These are phyloP conservation scores for Hibiscus trionum DNA, from an alignment of 345 rosid species.

Conservation along the genomic window DNA sequence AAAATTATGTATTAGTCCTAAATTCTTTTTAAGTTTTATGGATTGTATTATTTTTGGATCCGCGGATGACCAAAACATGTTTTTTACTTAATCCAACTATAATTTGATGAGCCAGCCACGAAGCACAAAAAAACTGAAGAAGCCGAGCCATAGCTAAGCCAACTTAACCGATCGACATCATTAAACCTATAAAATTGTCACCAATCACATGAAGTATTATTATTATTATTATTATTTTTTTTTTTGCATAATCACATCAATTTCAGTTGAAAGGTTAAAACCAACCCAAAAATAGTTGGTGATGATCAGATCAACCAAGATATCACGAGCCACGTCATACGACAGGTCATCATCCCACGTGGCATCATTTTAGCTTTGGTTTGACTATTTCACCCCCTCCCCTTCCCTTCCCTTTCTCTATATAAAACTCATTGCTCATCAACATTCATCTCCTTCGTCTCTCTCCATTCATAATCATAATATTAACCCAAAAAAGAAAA, in stretches of 20 bases:
- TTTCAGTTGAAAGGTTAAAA: background rate
- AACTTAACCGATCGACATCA: background rate
- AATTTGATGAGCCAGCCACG: background rate
- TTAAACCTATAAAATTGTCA: no score
- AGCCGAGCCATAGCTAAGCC: background rate
- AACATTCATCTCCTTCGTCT: background rate
- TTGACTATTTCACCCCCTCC: slow-evolving; percentile 21
- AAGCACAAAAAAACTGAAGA: background rate
- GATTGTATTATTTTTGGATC: no score
- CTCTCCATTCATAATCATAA: background rate
- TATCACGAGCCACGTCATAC: slow-evolving; percentile 31
- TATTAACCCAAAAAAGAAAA: background rate
- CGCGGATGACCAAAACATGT: no score
- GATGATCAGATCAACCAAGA: slow-evolving; percentile 21
- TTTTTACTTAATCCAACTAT: no score
- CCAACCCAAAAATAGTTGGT: background rate
- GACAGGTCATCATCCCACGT: slow-evolving; percentile 17
- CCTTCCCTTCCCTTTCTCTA: background rate
- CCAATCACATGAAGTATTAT: no score
- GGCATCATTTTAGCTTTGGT: slow-evolving; percentile 32
- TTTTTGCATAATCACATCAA: background rate
- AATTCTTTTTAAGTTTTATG: no score
- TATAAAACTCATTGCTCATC: background rate
- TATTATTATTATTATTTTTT: no score
- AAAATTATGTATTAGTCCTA: no score